Evolutionary conservation across 495 filamentous ascomycete genomes (phyloP).

Genomic region (Hyaloscypha finlandica): DNA sequence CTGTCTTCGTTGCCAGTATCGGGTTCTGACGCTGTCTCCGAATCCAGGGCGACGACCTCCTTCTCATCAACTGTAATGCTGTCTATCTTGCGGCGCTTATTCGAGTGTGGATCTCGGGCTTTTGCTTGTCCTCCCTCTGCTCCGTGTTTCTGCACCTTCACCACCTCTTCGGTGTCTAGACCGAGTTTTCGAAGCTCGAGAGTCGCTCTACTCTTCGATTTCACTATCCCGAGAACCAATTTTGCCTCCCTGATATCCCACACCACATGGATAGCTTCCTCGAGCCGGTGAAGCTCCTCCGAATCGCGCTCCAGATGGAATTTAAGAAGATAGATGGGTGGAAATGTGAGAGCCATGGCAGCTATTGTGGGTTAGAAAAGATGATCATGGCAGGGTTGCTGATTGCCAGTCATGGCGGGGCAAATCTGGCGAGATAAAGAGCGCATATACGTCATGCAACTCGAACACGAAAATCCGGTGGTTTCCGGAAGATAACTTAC

Average conservation of each 20-base stretch:
- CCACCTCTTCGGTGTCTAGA: slow-evolving; percentile 39
- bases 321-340: slow-evolving; percentile 73
- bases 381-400: neutral
- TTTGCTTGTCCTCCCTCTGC: neutral
- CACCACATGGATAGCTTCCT: slow-evolving; percentile 68
- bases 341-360: slow-evolving; percentile 42
- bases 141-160: neutral
- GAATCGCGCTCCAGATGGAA: slow-evolving; percentile 57
- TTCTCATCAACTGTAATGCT: slow-evolving; percentile 14
- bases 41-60: slow-evolving; percentile 31
- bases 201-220: slow-evolving; percentile 65
- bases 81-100: slow-evolving; percentile 20
- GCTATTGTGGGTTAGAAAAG: neutral
- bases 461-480: neutral
- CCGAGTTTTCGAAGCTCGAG: slow-evolving; percentile 74
- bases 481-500: neutral
- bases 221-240: slow-evolving; percentile 72
- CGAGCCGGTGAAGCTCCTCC: slow-evolving; percentile 60
- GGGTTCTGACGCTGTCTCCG: slow-evolving; percentile 32
- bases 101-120: neutral
- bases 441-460: neutral
- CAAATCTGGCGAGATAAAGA: neutral
- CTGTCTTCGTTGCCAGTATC: neutral
- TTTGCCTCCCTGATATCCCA: slow-evolving; percentile 72
- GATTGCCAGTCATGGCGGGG: neutral